These are phyloP conservation scores for Tagetes patula DNA, from an alignment of 129 eudicot species.

Conservation along the genomic window DNA sequence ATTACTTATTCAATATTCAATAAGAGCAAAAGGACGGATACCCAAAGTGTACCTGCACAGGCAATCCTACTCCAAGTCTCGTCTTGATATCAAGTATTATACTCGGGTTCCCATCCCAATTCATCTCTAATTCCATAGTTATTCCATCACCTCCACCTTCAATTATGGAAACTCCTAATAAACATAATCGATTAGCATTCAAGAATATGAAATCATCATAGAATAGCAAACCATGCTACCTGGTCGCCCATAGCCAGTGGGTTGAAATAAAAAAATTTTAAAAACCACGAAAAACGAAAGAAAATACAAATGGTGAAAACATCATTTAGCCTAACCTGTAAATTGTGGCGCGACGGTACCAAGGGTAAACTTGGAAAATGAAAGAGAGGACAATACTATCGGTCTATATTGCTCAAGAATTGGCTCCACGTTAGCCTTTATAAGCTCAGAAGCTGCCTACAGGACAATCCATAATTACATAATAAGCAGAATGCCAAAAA, in stretches of 20 bases:
- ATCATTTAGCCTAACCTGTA: constrained; percentile 57
- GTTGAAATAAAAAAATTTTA: neutral
- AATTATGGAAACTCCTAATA: constrained; percentile 71
- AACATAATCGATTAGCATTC: neutral
- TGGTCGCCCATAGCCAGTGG: neutral
- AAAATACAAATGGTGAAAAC: neutral
- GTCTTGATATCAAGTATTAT: constrained; percentile 93
- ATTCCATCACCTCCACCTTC: constrained; percentile 80
- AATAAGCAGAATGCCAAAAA: constrained; percentile 9
- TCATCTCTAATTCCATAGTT: constrained; percentile 97
- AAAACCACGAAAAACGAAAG: neutral
- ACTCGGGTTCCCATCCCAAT: constrained; percentile 98
- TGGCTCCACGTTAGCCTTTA: constrained; percentile 87
- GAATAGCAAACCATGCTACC: neutral
- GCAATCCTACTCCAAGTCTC: constrained; percentile 83
- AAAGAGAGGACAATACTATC: constrained; percentile 68
- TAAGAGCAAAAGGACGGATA: neutral
- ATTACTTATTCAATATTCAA: neutral
- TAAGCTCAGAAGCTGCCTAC: constrained; percentile 95
- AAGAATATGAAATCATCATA: constrained; percentile 15
- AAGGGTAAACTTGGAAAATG: constrained; percentile 85
- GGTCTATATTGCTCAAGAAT: constrained; percentile 91
- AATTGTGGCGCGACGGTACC: constrained; percentile 97
- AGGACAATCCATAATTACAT: constrained; percentile 26
- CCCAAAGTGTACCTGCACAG: constrained; percentile 77